phyloP scores from a whole-genome alignment of 495 filamentous ascomycete species.

The Glonium stellatum region DNA sequence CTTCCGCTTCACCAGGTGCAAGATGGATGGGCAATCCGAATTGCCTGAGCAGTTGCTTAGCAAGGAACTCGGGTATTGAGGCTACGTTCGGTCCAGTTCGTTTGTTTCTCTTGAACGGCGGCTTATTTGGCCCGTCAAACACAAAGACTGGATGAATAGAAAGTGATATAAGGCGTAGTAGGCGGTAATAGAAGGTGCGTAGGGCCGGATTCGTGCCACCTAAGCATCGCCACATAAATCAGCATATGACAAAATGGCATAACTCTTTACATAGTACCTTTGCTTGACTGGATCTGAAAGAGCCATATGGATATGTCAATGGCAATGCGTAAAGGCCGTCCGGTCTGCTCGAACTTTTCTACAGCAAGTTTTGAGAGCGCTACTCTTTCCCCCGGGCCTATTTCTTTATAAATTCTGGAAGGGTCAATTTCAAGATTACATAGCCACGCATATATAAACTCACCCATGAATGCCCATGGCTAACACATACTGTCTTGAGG shows the following conservation, averaged over 20 bases:
- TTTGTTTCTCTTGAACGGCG: slow-evolving; percentile 81
- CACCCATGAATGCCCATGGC: slow-evolving; percentile 40
- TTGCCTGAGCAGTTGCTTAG: slow-evolving; percentile 67
- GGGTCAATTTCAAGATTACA: background rate
- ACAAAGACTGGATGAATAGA: slow-evolving; percentile 88
- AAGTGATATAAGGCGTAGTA: slow-evolving; percentile 71
- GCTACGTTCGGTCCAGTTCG: slow-evolving; percentile 44
- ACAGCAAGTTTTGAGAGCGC: slow-evolving; percentile 79
- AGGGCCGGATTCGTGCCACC: slow-evolving; percentile 86
- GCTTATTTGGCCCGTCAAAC: slow-evolving; percentile 88
- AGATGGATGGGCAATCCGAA: slow-evolving; percentile 82
- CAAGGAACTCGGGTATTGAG: slow-evolving; percentile 43
- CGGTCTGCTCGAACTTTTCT: slow-evolving; percentile 60
- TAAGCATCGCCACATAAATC: slow-evolving; percentile 25
- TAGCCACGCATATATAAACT: background rate
- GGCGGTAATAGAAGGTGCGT: slow-evolving; percentile 86
- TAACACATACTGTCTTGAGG: background rate
- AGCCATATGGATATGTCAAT: slow-evolving; percentile 98
- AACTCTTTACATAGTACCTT: slow-evolving; percentile 42
- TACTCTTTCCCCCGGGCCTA: slow-evolving; percentile 71
- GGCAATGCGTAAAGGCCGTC: slow-evolving; percentile 73
- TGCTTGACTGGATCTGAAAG: slow-evolving; percentile 81
- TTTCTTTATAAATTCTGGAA: slow-evolving; percentile 76
- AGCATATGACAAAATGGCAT: background rate
- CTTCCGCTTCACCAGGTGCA: slow-evolving; percentile 93